phyloP scores from a whole-genome alignment of 306 rosid genomes.

The Hippophae gyantsensis region DNA sequence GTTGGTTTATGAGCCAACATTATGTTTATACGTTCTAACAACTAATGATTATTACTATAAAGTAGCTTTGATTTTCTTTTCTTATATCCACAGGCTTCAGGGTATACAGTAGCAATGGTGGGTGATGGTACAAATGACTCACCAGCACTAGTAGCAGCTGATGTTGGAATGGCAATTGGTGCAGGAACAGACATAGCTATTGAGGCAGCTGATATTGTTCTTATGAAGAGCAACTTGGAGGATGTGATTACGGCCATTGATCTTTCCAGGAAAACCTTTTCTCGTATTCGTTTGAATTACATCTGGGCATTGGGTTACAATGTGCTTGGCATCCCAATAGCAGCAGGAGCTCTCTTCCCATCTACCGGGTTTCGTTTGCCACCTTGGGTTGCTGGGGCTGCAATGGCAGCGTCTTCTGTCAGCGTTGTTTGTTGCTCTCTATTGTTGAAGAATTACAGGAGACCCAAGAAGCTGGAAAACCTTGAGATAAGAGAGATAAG shows the following conservation, averaged over 20 bases:
- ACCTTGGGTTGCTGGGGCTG: constrained; percentile 95
- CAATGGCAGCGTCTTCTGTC: constrained; percentile 93
- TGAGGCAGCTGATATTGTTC: constrained; percentile 87
- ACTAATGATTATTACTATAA: no score
- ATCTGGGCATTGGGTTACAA: constrained; percentile 78
- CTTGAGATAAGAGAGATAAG: constrained; percentile 35
- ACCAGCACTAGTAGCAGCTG: constrained; percentile 72
- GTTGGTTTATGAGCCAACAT: no score
- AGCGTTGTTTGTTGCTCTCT: constrained; percentile 78
- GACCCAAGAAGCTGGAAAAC: constrained; percentile 47
- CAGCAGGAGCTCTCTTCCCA: constrained; percentile 61
- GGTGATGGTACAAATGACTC: constrained; percentile 90
- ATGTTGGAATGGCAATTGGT: constrained; percentile 85
- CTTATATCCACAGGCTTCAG: constrained; percentile 28
- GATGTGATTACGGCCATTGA: constrained; percentile 73
- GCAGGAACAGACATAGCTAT: constrained; percentile 88
- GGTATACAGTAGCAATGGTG: constrained; percentile 70
- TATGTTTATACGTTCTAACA: no score
- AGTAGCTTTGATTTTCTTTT: neutral
- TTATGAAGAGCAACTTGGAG: constrained; percentile 72
- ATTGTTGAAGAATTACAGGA: constrained; percentile 54
- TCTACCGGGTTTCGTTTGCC: constrained; percentile 54
- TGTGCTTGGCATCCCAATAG: constrained; percentile 65
- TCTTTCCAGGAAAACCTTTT: constrained; percentile 57
- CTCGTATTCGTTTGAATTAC: constrained; percentile 60